phyloP scores from a whole-genome alignment of 441 rosid genomes.

The Erodium trifolium region DNA sequence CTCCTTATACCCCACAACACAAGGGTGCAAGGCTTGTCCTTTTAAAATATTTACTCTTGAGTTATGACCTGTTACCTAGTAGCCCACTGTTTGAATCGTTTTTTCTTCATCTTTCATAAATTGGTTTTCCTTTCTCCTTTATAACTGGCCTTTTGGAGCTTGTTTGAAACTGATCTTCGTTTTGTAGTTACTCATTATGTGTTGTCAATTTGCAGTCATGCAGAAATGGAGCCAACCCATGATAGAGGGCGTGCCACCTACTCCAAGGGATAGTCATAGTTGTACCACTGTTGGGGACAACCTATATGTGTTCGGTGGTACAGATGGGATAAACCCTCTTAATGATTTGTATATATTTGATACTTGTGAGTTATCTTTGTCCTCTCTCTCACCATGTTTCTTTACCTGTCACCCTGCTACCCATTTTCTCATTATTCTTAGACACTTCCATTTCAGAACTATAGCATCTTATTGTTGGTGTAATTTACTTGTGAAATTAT shows the following conservation, averaged over 20 bases:
- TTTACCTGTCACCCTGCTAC: slow-evolving; percentile 1
- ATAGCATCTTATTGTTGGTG: neutral
- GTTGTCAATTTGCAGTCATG: slow-evolving; percentile 40
- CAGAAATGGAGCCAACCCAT: slow-evolving; percentile 80
- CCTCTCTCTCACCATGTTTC: slow-evolving; percentile 7
- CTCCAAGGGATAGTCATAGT: slow-evolving; percentile 88
- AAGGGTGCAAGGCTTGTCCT: neutral
- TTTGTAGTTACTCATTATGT: slow-evolving; percentile 11
- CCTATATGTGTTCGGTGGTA: slow-evolving; percentile 81
- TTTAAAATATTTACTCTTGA: neutral
- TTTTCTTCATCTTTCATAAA: neutral
- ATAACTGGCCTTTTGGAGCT: neutral
- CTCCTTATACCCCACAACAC: neutral
- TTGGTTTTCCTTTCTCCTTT: neutral
- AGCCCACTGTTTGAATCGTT: neutral
- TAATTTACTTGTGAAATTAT: neutral
- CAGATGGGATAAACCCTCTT: slow-evolving; percentile 78
- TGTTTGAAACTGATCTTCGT: neutral
- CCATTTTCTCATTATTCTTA: neutral
- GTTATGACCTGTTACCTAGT: neutral
- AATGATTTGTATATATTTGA: slow-evolving; percentile 74
- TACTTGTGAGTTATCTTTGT: slow-evolving; percentile 47
- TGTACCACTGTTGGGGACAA: slow-evolving; percentile 68
- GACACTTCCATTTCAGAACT: neutral
- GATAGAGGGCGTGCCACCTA: slow-evolving; percentile 63